A percentile compares a stretch with the other conserved stretches of the same genome.
Evolutionary conservation across 2,329 filamentous ascomycete genomes (phyloP).

Genomic region (Fusarium dlaminii): DNA sequence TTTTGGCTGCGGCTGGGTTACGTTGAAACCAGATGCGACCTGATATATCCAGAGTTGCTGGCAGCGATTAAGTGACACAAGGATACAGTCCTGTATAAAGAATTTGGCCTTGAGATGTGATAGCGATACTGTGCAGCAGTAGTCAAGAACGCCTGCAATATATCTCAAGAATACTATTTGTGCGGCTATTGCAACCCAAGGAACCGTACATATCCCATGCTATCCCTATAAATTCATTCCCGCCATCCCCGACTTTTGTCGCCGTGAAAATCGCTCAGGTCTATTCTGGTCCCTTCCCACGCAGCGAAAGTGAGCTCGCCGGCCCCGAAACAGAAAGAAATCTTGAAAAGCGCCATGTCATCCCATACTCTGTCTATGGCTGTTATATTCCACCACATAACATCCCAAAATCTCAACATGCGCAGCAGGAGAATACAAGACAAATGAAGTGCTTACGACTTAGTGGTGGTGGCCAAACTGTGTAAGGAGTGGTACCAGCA

Average conservation of each 20-base stretch:
- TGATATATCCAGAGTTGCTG: not conserved
- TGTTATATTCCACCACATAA: conserved; percentile 1
- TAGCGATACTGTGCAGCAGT: not conserved
- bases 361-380: conserved; percentile 19
- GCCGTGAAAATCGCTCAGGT: conserved; percentile 5
- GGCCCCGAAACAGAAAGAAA: conserved; percentile 20
- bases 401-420: conserved; percentile 4
- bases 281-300: conserved; percentile 28
- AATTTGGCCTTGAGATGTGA: not conserved
- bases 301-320: conserved; percentile 35
- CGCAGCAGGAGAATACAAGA: conserved; percentile 13
- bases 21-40: not conserved
- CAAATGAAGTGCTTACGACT: not conserved
- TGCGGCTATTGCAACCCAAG: conserved; percentile 13
- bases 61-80: not conserved
- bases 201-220: conserved; percentile 22
- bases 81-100: not conserved
- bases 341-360: conserved; percentile 25
- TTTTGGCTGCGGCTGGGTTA: not conserved
- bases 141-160: not conserved
- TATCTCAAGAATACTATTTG: conserved; percentile 16
- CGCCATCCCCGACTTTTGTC: conserved; percentile 4
- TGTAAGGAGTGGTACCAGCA: conserved; percentile 80
- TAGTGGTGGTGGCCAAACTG: conserved; percentile 80
- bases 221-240: conserved; percentile 10